These are phyloP conservation scores for Scopulariopsis brevicaulis DNA, from an alignment of 2,329 filamentous ascomycete species.

Conservation along the genomic window DNA sequence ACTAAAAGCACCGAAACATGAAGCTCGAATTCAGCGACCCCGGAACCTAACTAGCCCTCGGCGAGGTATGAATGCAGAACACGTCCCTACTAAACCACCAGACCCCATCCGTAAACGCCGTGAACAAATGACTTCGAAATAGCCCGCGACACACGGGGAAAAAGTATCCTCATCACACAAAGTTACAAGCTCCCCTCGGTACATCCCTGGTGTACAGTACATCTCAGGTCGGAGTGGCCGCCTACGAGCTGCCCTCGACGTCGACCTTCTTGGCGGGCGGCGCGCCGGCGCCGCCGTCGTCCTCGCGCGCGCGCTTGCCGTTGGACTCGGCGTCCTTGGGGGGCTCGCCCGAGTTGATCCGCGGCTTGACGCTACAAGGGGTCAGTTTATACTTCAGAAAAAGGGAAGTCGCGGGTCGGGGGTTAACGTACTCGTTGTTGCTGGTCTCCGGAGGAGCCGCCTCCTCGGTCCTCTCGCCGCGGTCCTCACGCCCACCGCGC, in stretches of 20 bases:
- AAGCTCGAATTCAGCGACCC: neutral
- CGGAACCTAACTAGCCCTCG: neutral
- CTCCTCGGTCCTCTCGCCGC: slow-evolving; percentile 13
- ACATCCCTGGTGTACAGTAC: neutral
- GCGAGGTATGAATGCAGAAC: neutral
- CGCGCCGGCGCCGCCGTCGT: slow-evolving; percentile 27
- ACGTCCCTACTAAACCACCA: neutral
- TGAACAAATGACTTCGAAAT: neutral
- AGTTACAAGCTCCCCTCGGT: neutral
- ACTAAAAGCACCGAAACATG: neutral
- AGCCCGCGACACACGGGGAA: neutral
- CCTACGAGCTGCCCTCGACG: slow-evolving; percentile 22
- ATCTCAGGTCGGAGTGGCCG: neutral
- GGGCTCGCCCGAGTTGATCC: slow-evolving; percentile 23
- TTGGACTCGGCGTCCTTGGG: slow-evolving; percentile 18
- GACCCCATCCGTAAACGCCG: neutral
- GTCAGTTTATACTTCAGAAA: neutral
- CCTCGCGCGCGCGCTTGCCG: slow-evolving; percentile 44
- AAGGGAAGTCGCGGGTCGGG: neutral
- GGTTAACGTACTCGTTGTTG: slow-evolving; percentile 19
- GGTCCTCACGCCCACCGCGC: slow-evolving; percentile 28
- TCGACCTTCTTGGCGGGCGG: slow-evolving; percentile 53
- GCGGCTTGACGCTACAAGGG: slow-evolving; percentile 18
- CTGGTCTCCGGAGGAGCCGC: slow-evolving; percentile 6
- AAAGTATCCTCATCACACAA: neutral